Evolutionary conservation across 2,329 filamentous ascomycete species (phyloP).

Genomic region (Lachnellula hyalina): DNA sequence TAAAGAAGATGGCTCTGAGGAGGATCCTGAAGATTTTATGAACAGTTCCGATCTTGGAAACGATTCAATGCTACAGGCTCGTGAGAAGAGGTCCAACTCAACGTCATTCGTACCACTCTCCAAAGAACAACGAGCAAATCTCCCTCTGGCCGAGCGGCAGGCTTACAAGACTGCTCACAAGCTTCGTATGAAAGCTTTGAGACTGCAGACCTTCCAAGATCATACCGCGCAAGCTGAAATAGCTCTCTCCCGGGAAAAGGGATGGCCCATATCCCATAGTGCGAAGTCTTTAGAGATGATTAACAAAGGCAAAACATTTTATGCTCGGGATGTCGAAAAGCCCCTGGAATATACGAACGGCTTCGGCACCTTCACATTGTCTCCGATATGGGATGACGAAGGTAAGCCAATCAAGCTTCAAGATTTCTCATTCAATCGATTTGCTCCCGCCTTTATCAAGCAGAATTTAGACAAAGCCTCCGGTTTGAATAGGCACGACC

Average conservation of each 20-base stretch:
- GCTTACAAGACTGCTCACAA: background rate
- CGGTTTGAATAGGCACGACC: background rate
- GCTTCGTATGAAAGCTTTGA: background rate
- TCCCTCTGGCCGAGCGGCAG: background rate
- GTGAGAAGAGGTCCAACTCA: background rate
- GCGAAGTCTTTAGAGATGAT: background rate
- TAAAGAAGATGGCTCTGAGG: background rate
- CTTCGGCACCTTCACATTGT: background rate
- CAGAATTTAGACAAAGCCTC: background rate
- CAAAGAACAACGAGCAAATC: background rate
- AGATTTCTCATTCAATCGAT: conserved; percentile 8
- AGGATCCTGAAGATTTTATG: background rate
- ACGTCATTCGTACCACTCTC: background rate
- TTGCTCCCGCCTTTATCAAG: conserved; percentile 2
- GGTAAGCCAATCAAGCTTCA: conserved; percentile 6
- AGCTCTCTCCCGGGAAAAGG: background rate
- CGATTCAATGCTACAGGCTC: background rate
- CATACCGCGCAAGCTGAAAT: background rate
- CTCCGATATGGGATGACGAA: background rate
- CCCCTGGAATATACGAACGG: background rate
- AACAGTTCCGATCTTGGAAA: background rate
- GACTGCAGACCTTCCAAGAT: background rate
- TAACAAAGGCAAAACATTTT: background rate
- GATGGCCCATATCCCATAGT: background rate
- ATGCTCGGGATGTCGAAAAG: background rate